These are phyloP conservation scores for Amylocystis lapponica DNA, from an alignment of 768 basidiomycete genomes.

Conservation along the genomic window DNA sequence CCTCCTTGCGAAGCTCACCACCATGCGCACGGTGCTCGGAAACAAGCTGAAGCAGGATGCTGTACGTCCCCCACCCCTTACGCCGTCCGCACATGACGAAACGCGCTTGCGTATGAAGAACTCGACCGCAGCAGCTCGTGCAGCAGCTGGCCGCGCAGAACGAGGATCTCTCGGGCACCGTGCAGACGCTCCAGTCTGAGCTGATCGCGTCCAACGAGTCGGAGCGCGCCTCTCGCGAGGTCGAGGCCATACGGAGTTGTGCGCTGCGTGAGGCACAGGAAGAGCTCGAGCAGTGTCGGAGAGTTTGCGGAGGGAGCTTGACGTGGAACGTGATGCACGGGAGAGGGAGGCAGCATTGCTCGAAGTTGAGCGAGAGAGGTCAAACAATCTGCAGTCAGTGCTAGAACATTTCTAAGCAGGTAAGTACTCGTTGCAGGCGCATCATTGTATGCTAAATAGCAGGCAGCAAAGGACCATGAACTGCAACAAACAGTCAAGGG, in stretches of 20 bases:
- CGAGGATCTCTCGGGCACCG: conserved; percentile 61
- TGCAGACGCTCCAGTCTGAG: conserved; percentile 79
- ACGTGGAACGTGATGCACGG: conserved; percentile 55
- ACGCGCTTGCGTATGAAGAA: conserved; percentile 71
- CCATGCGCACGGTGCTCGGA: conserved; percentile 89
- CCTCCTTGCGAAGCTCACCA: conserved; percentile 81
- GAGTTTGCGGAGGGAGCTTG: conserved; percentile 55
- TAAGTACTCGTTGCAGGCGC: conserved; percentile 23
- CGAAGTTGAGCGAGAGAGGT: conserved; percentile 68
- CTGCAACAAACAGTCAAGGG: conserved; percentile 80
- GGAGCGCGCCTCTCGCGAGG: conserved; percentile 61
- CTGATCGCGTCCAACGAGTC: conserved; percentile 74
- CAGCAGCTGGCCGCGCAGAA: conserved; percentile 74
- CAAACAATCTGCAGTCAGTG: conserved; percentile 83
- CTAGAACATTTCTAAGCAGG: conserved; percentile 93
- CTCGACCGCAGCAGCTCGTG: conserved; percentile 88
- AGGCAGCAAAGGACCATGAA: conserved; percentile 83
- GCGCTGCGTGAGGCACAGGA: conserved; percentile 71
- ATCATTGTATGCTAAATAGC: conserved; percentile 8
- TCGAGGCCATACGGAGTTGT: conserved; percentile 60
- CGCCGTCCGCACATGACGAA: conserved; percentile 1
- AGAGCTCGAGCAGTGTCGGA: conserved; percentile 82
- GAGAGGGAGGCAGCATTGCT: conserved; percentile 52
- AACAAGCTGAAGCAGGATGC: conserved; percentile 96
- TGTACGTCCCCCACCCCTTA: conserved; percentile 40